Base-by-base conservation (phyloP, 306 rosid genomes). In the Fagus sylvatica region DNA sequence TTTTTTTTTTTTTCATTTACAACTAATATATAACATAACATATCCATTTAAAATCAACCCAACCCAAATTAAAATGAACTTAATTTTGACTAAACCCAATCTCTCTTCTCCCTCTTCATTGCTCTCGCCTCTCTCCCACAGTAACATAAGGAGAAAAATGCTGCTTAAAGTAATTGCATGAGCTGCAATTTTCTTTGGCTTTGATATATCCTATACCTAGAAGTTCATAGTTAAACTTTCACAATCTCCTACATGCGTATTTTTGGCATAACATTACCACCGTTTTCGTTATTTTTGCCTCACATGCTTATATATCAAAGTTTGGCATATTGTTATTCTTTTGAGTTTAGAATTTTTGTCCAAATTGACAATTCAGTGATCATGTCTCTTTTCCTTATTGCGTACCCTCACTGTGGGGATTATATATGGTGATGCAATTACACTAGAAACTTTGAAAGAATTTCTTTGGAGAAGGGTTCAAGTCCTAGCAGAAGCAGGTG, bases 381-480 rank as follows among this genome's bases (percentile, higher is more conserved):
- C 74, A 37, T 22, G 69, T 79, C 55, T 74, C 66, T 70, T 75
- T 49, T 69, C 40, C 17, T 77, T 74, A 49, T 66, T 82, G 69
- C 53, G 77, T 76, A 7, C 54, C 53, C 37, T 32, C 16, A 49
- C 83, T 83, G 91, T 73, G 89, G 91, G 67, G 48, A 61, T 62
- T 88, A 88, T 22, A 22, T 22, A 22, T 79, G 91, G 89, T 66
- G 89, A 81, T 74, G 75, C 86, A 55, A 64, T 88, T 66, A 85
- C 83, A 0, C 15, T 83, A 48, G 73, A 48, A 81, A 66, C 43
- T 43, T 85, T 85, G 33, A 88, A 88, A 76, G 80, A 78, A 59
- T 88, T 88, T 85, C 91, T 85, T 60, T 42, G 86, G 77, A 88
- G 87, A 78, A 88, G 91, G 77, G 89, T 88, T 81, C 91, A 85